These are phyloP conservation scores for Leishmania major DNA, from an alignment of 208 protist species.

Conservation along the genomic window DNA sequence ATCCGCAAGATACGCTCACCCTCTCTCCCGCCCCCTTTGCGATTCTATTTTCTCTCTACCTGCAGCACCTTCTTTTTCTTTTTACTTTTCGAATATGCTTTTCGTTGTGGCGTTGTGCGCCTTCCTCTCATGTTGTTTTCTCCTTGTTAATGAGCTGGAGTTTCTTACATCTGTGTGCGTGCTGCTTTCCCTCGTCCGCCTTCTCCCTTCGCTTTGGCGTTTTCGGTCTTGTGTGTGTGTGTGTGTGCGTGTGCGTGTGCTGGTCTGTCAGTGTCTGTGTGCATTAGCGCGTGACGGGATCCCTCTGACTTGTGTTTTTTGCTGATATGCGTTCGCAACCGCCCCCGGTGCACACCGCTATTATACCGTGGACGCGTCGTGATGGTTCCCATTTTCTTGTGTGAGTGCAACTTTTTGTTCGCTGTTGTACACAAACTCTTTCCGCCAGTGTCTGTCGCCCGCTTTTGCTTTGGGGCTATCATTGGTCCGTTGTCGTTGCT, in stretches of 20 bases:
- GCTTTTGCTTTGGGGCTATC: neutral
- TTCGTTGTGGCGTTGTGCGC: neutral
- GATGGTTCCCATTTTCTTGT: slow-evolving; percentile 22
- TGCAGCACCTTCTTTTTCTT: neutral
- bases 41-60: neutral
- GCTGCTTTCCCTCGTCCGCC: neutral
- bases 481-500: neutral
- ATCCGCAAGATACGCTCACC: neutral
- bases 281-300: neutral
- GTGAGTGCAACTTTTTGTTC: neutral
- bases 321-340: neutral
- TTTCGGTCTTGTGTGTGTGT: neutral
- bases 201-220: neutral
- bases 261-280: neutral
- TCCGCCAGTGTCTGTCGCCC: neutral
- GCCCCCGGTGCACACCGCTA: neutral
- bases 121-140: neutral
- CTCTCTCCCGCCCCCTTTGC: neutral
- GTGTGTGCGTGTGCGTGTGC: slow-evolving; percentile 2
- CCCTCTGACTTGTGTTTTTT: neutral
- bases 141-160: neutral
- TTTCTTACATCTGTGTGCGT: neutral
- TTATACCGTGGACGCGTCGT: neutral
- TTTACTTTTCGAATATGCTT: neutral
- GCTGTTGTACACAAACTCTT: neutral